Percentiles rank a stretch among this genome's conserved stretches.
Conservation (phyloP, 495 filamentous ascomycete genomes). For the Penicillium herquei region DNA sequence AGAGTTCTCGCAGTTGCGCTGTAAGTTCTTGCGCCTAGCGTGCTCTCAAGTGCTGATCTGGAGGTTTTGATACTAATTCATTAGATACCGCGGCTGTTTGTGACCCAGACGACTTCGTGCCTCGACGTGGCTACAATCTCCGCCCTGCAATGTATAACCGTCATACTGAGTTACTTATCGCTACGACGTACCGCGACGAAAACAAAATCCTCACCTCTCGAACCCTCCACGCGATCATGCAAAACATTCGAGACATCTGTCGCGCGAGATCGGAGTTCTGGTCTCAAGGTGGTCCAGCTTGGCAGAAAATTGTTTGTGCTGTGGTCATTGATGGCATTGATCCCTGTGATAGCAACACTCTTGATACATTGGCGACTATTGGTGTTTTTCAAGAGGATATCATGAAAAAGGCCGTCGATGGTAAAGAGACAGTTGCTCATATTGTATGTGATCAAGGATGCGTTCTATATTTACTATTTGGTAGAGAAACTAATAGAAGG, state of each 20-base stretch:
- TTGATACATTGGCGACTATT: conserved; percentile 89
- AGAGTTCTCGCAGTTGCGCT: no score
- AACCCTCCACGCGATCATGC: conserved; percentile 94
- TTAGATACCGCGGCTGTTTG: conserved; percentile 94
- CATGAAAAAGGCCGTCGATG: conserved; percentile 95
- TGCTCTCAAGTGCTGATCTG: no score
- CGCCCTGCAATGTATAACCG: conserved; percentile 97
- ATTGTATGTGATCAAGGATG: conserved; percentile 51
- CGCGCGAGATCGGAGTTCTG: conserved; percentile 96
- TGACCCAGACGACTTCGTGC: conserved; percentile 95
- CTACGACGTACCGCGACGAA: conserved; percentile 98
- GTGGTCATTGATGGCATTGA: conserved; percentile 96
- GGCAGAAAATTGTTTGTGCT: conserved; percentile 98
- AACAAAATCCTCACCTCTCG: conserved; percentile 89
- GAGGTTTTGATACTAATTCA: not conserved
- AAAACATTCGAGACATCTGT: conserved; percentile 94
- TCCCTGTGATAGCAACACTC: conserved; percentile 87
- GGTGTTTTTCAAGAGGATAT: conserved; percentile 95
- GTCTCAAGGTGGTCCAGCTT: conserved; percentile 95
- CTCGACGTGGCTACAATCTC: conserved; percentile 97
- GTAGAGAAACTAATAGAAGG: not conserved
- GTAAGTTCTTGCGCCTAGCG: no score
- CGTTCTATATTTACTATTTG: not conserved
- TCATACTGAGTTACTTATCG: conserved; percentile 91
- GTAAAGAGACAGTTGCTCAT: conserved; percentile 91